Conservation (phyloP, 2,329 filamentous ascomycete genomes). For the Periconia macrospinosa region DNA sequence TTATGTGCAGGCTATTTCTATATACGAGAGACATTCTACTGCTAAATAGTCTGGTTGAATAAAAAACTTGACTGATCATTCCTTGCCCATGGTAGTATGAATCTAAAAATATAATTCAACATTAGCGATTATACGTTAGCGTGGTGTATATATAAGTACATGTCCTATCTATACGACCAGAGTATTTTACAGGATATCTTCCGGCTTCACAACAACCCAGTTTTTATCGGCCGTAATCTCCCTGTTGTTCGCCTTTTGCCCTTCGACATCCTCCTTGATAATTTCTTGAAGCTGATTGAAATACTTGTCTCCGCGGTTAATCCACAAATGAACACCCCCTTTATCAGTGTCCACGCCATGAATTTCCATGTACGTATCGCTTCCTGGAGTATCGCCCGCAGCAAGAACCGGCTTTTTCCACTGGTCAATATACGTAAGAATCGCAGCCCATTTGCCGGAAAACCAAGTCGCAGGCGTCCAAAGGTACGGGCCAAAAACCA, state of each 20-base stretch:
- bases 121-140: too few relatives aligned
- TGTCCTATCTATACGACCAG: too few relatives aligned
- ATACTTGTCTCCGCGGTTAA: constrained; percentile 25
- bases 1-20: too few relatives aligned
- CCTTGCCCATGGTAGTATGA: too few relatives aligned
- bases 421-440: constrained; percentile 32
- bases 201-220: constrained; percentile 32
- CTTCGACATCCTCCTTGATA: constrained; percentile 24
- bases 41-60: too few relatives aligned
- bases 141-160: too few relatives aligned
- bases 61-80: too few relatives aligned
- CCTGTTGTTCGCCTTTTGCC: constrained; percentile 27
- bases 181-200: constrained; percentile 25
- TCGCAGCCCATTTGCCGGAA: constrained; percentile 34
- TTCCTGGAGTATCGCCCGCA: constrained; percentile 32
- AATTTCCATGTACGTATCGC: constrained; percentile 36
- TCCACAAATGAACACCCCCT: constrained; percentile 33
- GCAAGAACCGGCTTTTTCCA: constrained; percentile 34
- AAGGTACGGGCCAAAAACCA: constrained; percentile 28
- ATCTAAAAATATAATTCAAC: too few relatives aligned
- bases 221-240: constrained; percentile 34
- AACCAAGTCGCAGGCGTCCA: constrained; percentile 37
- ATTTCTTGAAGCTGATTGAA: constrained; percentile 23
- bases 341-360: constrained; percentile 31
- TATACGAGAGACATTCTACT: too few relatives aligned